Evolutionary conservation across 352 stramenopile genomes (phyloP).

Genomic region (Phytopythium boreale): DNA sequence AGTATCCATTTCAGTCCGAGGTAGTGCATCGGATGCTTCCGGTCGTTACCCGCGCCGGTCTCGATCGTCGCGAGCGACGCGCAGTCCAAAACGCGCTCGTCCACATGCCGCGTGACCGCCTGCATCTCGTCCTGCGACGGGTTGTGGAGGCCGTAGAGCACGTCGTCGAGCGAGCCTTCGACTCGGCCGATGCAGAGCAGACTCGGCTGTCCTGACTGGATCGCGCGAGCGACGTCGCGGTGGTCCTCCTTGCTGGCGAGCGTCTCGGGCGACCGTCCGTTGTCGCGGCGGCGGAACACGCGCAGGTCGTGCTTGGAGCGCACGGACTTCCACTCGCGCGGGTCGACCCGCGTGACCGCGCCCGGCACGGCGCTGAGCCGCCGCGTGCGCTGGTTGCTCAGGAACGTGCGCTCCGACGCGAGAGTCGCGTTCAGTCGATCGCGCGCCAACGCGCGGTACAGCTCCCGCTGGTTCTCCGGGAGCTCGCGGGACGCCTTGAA

Average conservation of each 20-base stretch:
- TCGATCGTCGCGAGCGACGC: constrained; percentile 39
- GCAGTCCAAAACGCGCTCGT: constrained; percentile 33
- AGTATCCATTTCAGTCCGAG: constrained; percentile 51
- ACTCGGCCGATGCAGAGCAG: constrained; percentile 43
- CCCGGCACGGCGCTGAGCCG: constrained; percentile 4
- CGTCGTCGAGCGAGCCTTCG: constrained; percentile 45
- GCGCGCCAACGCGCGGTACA: constrained; percentile 30
- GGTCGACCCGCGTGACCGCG: constrained; percentile 18
- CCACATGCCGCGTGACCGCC: constrained; percentile 30
- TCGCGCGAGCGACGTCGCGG: background rate
- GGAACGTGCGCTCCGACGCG: constrained; percentile 22
- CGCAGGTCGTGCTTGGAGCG: constrained; percentile 29
- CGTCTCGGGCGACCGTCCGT: constrained; percentile 7
- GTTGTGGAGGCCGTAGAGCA: constrained; percentile 49
- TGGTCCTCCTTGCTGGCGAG: constrained; percentile 7
- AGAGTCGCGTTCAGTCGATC: constrained; percentile 25
- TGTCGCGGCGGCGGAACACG: constrained; percentile 26
- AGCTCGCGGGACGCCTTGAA: constrained; percentile 26
- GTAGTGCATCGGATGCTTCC: constrained; percentile 35
- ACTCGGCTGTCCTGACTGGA: constrained; percentile 15
- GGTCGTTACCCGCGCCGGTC: constrained; percentile 15
- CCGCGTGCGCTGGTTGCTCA: constrained; percentile 10
- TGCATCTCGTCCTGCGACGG: constrained; percentile 35
- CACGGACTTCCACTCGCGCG: constrained; percentile 33
- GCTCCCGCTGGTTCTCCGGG: constrained; percentile 26